Evolutionary conservation across 1,284 basidiomycete genomes (phyloP).

Genomic region (Austropuccinia psidii): DNA sequence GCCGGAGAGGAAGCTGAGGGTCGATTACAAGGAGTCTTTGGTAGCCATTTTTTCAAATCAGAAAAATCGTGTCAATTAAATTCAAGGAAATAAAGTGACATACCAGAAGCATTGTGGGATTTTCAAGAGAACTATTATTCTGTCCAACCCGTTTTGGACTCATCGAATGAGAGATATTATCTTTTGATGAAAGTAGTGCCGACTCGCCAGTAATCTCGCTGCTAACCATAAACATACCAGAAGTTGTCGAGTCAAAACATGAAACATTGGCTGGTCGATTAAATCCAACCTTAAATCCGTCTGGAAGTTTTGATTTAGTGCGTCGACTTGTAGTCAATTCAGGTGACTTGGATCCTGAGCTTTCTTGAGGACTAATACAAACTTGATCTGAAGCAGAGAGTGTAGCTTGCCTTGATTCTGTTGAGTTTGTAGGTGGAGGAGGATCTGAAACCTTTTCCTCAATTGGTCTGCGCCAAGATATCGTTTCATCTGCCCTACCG

Average conservation of each 20-base stretch:
- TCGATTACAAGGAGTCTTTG: slow-evolving; percentile 29
- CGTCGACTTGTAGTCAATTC: neutral
- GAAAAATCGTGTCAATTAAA: neutral
- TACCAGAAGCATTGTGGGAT: slow-evolving; percentile 17
- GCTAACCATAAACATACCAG: slow-evolving; percentile 35
- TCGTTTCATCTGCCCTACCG: slow-evolving; percentile 21
- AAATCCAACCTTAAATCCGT: slow-evolving; percentile 32
- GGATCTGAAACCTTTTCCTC: slow-evolving; percentile 4
- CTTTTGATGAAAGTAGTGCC: neutral
- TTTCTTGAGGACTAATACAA: too few relatives aligned
- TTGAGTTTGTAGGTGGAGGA: neutral
- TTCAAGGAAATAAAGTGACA: neutral
- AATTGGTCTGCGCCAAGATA: slow-evolving; percentile 29
- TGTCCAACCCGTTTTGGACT: slow-evolving; percentile 7
- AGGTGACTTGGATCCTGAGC: neutral
- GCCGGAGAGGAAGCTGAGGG: neutral
- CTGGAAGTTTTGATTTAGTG: slow-evolving; percentile 17
- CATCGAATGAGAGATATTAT: neutral
- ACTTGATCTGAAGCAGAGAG: neutral
- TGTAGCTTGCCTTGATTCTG: neutral
- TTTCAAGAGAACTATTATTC: neutral
- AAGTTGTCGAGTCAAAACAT: neutral
- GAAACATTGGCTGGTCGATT: slow-evolving; percentile 18
- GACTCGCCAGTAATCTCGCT: slow-evolving; percentile 29
- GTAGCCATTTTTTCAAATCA: neutral